These are phyloP conservation scores for Pleurotus cornucopiae DNA, from an alignment of 768 basidiomycete genomes.

Conservation along the genomic window DNA sequence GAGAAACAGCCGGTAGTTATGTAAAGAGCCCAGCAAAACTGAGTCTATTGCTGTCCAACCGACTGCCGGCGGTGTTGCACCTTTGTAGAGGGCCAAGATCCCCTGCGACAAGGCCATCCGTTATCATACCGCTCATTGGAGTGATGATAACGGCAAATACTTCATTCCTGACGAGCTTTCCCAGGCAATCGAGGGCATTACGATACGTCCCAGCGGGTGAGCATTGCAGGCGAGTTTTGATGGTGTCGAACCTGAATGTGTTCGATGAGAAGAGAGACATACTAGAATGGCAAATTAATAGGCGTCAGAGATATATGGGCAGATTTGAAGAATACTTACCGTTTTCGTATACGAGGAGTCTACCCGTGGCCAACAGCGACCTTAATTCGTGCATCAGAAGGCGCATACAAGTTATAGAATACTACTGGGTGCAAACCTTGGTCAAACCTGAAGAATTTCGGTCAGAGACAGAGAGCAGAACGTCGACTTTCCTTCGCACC, in stretches of 20 bases:
- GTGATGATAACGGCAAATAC: constrained; percentile 24
- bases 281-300: neutral
- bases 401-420: neutral
- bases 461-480: too few relatives aligned
- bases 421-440: constrained; percentile 30
- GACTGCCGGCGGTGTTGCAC: constrained; percentile 66
- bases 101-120: constrained; percentile 33
- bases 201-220: constrained; percentile 59
- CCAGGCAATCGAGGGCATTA: constrained; percentile 56
- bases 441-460: constrained; percentile 35
- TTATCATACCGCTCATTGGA: neutral
- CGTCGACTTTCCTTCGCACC: constrained; percentile 27
- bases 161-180: constrained; percentile 56
- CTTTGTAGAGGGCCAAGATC: constrained; percentile 66
- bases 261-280: constrained; percentile 3
- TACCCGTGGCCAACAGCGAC: constrained; percentile 72
- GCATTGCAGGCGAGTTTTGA: constrained; percentile 72
- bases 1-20: constrained; percentile 67
- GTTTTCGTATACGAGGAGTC: constrained; percentile 8
- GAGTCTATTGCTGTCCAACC: constrained; percentile 76
- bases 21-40: constrained; percentile 62
- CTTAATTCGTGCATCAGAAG: constrained; percentile 21
- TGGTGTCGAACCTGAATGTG: constrained; percentile 56
- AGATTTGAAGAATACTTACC: too few relatives aligned
- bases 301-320: too few relatives aligned